Percentiles rank a stretch among this genome's conserved stretches.
phyloP scores from a whole-genome alignment of 2,329 filamentous ascomycete genomes.

The Penicillium sp. region DNA sequence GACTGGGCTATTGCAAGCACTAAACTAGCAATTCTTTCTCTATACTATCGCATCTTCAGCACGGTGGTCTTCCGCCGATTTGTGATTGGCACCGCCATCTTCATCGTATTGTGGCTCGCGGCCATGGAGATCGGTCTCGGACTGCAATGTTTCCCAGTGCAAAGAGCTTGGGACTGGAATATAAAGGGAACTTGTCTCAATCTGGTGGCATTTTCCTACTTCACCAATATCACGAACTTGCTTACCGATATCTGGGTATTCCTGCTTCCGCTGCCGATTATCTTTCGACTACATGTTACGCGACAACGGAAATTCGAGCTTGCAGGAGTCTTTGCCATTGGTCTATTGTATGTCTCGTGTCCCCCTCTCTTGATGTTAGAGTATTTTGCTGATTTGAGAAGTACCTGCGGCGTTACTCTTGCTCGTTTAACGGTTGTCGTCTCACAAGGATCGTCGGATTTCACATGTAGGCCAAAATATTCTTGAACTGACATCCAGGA shows the following conservation, averaged over 20 bases:
- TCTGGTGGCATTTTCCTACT: slow-evolving; percentile 12
- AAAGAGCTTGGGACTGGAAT: slow-evolving; percentile 7
- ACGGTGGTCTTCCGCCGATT: slow-evolving; percentile 8
- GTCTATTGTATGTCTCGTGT: background rate
- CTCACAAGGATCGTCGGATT: slow-evolving; percentile 2
- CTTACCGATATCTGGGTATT: slow-evolving; percentile 18
- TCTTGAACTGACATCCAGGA: background rate
- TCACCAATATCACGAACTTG: slow-evolving; percentile 18
- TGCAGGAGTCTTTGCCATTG: slow-evolving; percentile 12
- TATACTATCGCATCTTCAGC: slow-evolving; percentile 16
- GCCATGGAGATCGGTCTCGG: slow-evolving; percentile 14
- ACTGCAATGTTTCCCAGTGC: slow-evolving; percentile 10
- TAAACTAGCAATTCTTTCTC: slow-evolving; percentile 13
- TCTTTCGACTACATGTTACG: slow-evolving; percentile 10
- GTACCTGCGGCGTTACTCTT: slow-evolving; percentile 1
- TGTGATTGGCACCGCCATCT: slow-evolving; percentile 8
- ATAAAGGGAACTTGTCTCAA: slow-evolving; percentile 8
- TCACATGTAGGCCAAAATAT: background rate
- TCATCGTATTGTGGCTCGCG: slow-evolving; percentile 11
- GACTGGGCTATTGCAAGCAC: slow-evolving; percentile 15
- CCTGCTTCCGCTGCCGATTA: slow-evolving; percentile 12
- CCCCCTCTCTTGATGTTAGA: background rate
- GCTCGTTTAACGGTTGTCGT: slow-evolving; percentile 4
- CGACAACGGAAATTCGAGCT: slow-evolving; percentile 12
- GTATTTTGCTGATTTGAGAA: background rate